Percentiles rank a stretch among this genome's conserved stretches.
Evolutionary conservation across 352 stramenopile species (phyloP).

Genomic region (Phytophthora ohioensis): DNA sequence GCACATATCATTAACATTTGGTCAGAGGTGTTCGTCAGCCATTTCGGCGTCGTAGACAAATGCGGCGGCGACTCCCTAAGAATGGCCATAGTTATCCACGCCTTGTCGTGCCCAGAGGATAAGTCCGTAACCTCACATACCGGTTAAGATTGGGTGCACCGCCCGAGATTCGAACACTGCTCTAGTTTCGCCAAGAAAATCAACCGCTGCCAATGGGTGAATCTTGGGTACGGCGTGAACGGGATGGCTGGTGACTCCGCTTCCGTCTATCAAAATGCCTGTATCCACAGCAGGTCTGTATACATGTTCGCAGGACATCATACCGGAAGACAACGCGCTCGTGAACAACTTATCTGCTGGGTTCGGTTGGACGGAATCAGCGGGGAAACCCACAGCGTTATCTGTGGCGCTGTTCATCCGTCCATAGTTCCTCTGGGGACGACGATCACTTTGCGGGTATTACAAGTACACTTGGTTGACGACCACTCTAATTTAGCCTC

Average conservation of each 20-base stretch:
- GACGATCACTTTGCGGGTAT: too few species aligned
- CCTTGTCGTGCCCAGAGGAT: neutral
- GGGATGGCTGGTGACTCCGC: constrained; percentile 20
- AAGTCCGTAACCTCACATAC: neutral
- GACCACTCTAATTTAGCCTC: too few species aligned
- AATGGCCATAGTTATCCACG: neutral
- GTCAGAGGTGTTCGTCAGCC: constrained; percentile 9
- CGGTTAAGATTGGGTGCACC: neutral
- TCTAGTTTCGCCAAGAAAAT: constrained; percentile 9
- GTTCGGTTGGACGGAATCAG: constrained; percentile 25
- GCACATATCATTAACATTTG: constrained; percentile 8
- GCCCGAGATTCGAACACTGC: constrained; percentile 6
- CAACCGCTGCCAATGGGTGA: neutral
- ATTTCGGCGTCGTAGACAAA: constrained; percentile 5
- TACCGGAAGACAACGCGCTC: constrained; percentile 7
- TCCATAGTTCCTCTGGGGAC: too few species aligned
- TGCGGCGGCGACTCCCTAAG: neutral
- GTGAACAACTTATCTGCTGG: constrained; percentile 24
- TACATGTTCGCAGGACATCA: constrained; percentile 5
- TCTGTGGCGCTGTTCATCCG: too few species aligned
- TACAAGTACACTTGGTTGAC: too few species aligned
- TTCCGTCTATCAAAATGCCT: constrained; percentile 12
- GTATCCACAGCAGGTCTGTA: constrained; percentile 14
- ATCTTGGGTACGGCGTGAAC: neutral
- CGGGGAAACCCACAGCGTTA: too few species aligned